Percentiles rank a stretch among this genome's conserved stretches.
Evolutionary conservation across 371 early-diverging fungal species (phyloP).

Genomic region (Chytridium lagenaria): DNA sequence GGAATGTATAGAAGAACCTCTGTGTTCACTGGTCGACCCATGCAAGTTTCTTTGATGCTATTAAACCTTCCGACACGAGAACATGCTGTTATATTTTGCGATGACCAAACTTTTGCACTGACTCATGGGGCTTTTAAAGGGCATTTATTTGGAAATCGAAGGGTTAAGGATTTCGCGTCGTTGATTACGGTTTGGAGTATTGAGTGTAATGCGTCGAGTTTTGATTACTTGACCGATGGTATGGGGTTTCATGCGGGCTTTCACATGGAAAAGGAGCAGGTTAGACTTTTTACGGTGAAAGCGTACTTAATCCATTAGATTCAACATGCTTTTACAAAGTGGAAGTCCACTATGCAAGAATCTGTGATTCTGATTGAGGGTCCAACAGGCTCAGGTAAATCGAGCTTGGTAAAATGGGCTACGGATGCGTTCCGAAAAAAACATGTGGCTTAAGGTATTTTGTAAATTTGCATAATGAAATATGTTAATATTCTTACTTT

Average conservation of each 20-base stretch:
- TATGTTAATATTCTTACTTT: too few species aligned
- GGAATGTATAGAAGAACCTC: background rate
- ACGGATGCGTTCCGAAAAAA: background rate
- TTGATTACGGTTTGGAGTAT: constrained; percentile 3
- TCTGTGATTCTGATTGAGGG: background rate
- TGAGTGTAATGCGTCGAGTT: background rate
- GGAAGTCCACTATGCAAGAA: constrained; percentile 1
- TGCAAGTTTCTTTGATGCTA: background rate
- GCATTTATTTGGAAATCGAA: background rate
- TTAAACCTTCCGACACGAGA: background rate
- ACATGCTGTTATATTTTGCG: background rate
- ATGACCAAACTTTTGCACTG: background rate
- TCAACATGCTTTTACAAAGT: background rate
- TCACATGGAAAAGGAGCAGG: background rate
- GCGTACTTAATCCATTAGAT: background rate
- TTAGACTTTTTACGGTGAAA: background rate
- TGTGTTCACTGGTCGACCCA: background rate
- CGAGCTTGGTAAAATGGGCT: background rate
- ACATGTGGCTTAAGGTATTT: background rate
- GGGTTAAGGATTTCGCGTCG: background rate
- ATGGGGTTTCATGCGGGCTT: background rate
- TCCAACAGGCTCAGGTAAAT: constrained; percentile 2
- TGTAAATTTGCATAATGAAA: background rate
- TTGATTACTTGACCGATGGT: background rate
- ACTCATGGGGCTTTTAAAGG: background rate